Conservation (phyloP, 768 basidiomycete species). For the Agaricus blazei region DNA sequence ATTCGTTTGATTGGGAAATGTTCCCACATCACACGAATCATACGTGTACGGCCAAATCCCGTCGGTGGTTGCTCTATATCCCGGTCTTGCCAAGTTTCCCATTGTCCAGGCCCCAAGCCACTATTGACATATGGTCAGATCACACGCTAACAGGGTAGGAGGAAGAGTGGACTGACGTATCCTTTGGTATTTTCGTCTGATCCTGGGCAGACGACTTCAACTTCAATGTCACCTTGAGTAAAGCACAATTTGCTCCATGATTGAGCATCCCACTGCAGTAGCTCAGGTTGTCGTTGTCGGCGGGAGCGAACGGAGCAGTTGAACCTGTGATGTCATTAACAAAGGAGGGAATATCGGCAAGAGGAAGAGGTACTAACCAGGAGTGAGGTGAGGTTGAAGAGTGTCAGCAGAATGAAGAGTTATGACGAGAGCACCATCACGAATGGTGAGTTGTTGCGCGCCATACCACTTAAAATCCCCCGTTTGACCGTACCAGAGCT, state of each 20-base stretch:
- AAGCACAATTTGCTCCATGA: conserved; percentile 92
- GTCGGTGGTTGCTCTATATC: conserved; percentile 75
- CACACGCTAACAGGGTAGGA: background rate
- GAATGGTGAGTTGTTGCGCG: conserved; percentile 59
- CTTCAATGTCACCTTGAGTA: conserved; percentile 75
- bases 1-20: conserved; percentile 66
- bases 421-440: conserved; percentile 62
- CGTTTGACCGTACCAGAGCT: conserved; percentile 71
- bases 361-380: conserved; percentile 17
- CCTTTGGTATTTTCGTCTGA: conserved; percentile 45
- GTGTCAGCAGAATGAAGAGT: conserved; percentile 50
- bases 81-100: conserved; percentile 83
- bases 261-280: conserved; percentile 81
- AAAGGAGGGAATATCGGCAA: background rate
- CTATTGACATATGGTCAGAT: conserved; percentile 23
- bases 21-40: conserved; percentile 70
- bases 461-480: conserved; percentile 76
- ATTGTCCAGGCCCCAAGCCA: conserved; percentile 90
- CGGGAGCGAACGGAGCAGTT: conserved; percentile 40
- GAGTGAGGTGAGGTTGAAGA: conserved; percentile 23
- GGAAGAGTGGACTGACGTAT: conserved; percentile 32
- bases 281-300: conserved; percentile 49
- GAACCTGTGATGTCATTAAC: conserved; percentile 22
- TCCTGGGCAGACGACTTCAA: conserved; percentile 54
- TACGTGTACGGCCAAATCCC: conserved; percentile 84